Evolutionary conservation across 176 grass and related monocot genomes (phyloP).

Genomic region (Carex littledalei): DNA sequence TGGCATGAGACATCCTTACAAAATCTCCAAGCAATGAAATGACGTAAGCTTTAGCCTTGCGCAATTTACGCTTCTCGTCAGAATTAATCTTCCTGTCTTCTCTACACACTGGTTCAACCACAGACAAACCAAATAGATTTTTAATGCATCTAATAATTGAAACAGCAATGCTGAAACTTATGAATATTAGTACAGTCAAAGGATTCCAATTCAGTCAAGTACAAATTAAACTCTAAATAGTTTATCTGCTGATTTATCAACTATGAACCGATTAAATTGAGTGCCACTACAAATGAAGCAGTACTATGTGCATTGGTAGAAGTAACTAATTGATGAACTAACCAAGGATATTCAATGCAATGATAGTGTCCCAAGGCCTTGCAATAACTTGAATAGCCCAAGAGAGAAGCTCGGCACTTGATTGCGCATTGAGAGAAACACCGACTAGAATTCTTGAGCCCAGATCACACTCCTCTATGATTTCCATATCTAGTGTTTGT

Average conservation of each 20-base stretch:
- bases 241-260: not conserved
- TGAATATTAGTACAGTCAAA: not conserved
- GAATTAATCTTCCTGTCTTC: slow-evolving; percentile 26
- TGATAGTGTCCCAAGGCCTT: slow-evolving; percentile 57
- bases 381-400: slow-evolving; percentile 65
- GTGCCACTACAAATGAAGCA: not conserved
- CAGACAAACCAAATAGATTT: not conserved
- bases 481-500: slow-evolving; percentile 43
- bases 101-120: slow-evolving; percentile 18
- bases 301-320: not conserved
- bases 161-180: not conserved
- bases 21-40: slow-evolving; percentile 86
- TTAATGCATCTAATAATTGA: not conserved
- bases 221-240: not conserved
- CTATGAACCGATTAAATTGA: not conserved
- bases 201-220: not conserved
- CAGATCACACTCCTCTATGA: slow-evolving; percentile 48
- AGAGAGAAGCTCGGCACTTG: slow-evolving; percentile 65
- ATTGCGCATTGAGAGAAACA: slow-evolving; percentile 48
- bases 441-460: slow-evolving; percentile 69
- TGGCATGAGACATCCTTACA: slow-evolving; percentile 59
- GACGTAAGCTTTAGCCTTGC: slow-evolving; percentile 71
- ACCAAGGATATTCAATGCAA: slow-evolving; percentile 88
- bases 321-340: not conserved
- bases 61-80: slow-evolving; percentile 52